A percentile compares a stretch with the other conserved stretches of the same genome.
Evolutionary conservation across 768 basidiomycete species (phyloP).

Genomic region (Boletus tylopilopsis): DNA sequence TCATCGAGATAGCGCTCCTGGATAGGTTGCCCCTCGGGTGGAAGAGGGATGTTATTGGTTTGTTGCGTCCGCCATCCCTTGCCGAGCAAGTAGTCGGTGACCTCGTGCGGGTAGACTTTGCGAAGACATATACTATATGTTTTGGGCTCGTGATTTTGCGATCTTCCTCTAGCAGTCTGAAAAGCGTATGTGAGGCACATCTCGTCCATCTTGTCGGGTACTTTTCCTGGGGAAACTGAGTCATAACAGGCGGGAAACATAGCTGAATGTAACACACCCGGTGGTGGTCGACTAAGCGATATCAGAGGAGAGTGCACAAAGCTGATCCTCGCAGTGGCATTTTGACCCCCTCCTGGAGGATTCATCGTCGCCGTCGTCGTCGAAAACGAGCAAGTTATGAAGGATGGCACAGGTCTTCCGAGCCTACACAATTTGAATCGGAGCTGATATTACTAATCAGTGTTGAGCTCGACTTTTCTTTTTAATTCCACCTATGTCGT

Average conservation of each 20-base stretch:
- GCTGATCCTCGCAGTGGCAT: slow-evolving; percentile 12
- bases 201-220: slow-evolving; percentile 60
- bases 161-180: slow-evolving; percentile 53
- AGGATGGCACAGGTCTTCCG: not conserved
- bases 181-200: slow-evolving; percentile 62
- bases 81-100: slow-evolving; percentile 45
- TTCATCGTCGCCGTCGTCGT: slow-evolving; percentile 21
- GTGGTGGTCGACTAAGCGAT: slow-evolving; percentile 22
- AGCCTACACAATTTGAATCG: slow-evolving; percentile 11
- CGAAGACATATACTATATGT: slow-evolving; percentile 63
- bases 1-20: slow-evolving; percentile 20
- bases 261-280: slow-evolving; percentile 14
- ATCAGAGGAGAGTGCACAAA: slow-evolving; percentile 25
- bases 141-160: slow-evolving; percentile 46
- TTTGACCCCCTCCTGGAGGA: slow-evolving; percentile 12
- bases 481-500: slow-evolving; percentile 41
- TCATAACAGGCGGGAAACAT: not conserved
- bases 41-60: slow-evolving; percentile 58
- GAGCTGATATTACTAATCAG: slow-evolving; percentile 15
- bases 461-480: slow-evolving; percentile 25
- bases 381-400: not conserved
- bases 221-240: slow-evolving; percentile 38
- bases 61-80: slow-evolving; percentile 36
- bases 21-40: slow-evolving; percentile 57
- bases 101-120: slow-evolving; percentile 64